Percentiles rank a stretch among this genome's conserved stretches.
phyloP scores from a whole-genome alignment of 306 rosid genomes.

The Phaseolus lunatus region DNA sequence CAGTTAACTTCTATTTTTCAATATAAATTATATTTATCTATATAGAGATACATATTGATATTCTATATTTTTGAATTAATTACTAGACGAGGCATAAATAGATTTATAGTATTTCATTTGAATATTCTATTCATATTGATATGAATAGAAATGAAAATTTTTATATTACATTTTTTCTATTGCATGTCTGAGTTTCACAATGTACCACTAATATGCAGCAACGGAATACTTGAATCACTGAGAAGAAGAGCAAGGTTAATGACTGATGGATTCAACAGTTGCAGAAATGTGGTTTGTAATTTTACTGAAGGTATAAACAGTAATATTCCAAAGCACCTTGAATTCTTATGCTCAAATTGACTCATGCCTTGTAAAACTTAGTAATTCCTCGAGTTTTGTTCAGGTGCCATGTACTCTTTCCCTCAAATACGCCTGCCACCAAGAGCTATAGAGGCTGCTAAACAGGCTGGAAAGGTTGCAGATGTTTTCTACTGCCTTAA shows the following conservation, averaged over 20 bases:
- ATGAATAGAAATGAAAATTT: no score
- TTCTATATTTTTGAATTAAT: no score
- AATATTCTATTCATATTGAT: no score
- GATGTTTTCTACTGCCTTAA: conserved; percentile 96
- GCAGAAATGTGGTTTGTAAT: conserved; percentile 96
- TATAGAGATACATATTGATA: no score
- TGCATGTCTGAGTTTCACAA: no score
- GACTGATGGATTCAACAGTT: conserved; percentile 99
- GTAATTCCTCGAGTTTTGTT: conserved; percentile 46
- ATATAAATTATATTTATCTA: no score
- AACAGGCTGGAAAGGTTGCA: conserved; percentile 84
- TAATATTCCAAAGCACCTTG: neutral
- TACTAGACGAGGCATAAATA: no score
- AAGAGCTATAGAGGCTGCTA: conserved; percentile 81
- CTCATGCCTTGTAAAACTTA: conserved; percentile 9
- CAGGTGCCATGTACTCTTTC: conserved; percentile 99
- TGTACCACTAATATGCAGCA: conserved; percentile 76
- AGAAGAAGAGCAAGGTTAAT: conserved; percentile 93
- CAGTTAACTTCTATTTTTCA: conserved; percentile 24
- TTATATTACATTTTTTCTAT: no score
- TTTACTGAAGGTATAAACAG: conserved; percentile 88
- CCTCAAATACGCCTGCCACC: conserved; percentile 95
- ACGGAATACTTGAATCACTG: conserved; percentile 87
- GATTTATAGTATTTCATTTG: no score
- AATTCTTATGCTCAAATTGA: neutral